Evolutionary conservation across 176 grass and related monocot species (phyloP).

Genomic region (Aegilops longissima): DNA sequence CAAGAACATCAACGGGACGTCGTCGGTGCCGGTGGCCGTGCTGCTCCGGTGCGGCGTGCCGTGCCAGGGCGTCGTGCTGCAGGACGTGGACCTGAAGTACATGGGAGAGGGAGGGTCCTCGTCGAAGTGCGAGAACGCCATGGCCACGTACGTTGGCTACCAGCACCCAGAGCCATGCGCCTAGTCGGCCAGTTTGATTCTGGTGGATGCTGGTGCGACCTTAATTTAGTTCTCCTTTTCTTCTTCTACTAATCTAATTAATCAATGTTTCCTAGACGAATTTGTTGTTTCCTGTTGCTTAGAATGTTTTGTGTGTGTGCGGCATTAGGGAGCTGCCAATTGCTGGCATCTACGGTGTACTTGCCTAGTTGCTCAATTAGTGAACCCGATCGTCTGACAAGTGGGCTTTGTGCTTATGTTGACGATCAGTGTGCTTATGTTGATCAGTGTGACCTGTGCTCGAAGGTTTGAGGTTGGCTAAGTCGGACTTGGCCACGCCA

Average conservation of each 20-base stretch:
- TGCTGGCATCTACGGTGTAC: no score
- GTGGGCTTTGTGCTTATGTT: no score
- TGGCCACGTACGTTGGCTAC: constrained; percentile 39
- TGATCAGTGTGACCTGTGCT: no score
- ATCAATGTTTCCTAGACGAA: background rate
- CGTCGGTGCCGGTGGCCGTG: constrained; percentile 50
- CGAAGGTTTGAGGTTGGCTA: no score
- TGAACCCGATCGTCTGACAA: no score
- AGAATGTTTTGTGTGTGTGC: background rate
- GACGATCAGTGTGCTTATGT: no score
- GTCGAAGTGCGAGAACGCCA: constrained; percentile 44
- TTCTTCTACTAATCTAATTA: background rate
- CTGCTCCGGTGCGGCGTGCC: constrained; percentile 54
- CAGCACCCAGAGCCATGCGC: constrained; percentile 58
- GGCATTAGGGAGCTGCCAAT: no score
- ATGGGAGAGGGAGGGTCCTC: background rate
- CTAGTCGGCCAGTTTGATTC: constrained; percentile 11
- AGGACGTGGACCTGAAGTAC: constrained; percentile 50
- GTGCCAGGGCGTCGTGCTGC: constrained; percentile 57
- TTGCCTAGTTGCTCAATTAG: no score
- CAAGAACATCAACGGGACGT: constrained; percentile 55
- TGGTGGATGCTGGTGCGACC: background rate
- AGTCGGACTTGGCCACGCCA: no score
- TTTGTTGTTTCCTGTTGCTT: background rate
- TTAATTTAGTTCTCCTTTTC: background rate